Evolutionary conservation across 805 yeast genomes (phyloP).

Genomic region (Yamadazyma endophytica): DNA sequence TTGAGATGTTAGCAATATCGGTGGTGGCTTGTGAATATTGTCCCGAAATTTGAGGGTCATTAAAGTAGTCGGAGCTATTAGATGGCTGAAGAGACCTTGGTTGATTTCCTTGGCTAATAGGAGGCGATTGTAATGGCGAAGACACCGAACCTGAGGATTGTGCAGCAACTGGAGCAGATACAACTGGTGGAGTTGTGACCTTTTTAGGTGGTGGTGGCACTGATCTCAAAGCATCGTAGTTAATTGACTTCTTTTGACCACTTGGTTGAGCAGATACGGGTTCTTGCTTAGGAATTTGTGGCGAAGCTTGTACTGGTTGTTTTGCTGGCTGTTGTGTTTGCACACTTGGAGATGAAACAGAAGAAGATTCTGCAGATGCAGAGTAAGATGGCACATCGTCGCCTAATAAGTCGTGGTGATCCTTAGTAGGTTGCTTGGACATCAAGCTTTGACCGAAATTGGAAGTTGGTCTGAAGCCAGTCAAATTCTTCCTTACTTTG

Average conservation of each 20-base stretch:
- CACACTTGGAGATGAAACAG: background rate
- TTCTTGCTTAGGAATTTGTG: slow-evolving; percentile 4
- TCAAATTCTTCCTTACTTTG: slow-evolving; percentile 26
- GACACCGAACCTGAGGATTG: slow-evolving; percentile 8
- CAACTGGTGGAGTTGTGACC: slow-evolving; percentile 14
- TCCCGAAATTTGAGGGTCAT: slow-evolving; percentile 59
- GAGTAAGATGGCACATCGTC: slow-evolving; percentile 23
- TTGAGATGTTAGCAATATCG: slow-evolving; percentile 81
- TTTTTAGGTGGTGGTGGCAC: slow-evolving; percentile 42
- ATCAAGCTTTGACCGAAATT: slow-evolving; percentile 75
- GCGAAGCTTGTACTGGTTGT: slow-evolving; percentile 8
- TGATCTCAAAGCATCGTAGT: slow-evolving; percentile 49
- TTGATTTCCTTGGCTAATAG: slow-evolving; percentile 3
- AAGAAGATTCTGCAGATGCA: background rate
- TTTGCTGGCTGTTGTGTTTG: background rate
- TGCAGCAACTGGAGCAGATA: slow-evolving; percentile 12
- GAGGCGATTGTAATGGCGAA: slow-evolving; percentile 5
- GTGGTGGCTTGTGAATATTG: slow-evolving; percentile 75
- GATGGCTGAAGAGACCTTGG: slow-evolving; percentile 21
- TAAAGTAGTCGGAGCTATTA: slow-evolving; percentile 58
- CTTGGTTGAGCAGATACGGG: slow-evolving; percentile 20
- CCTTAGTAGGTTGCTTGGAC: slow-evolving; percentile 19
- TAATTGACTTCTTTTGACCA: slow-evolving; percentile 20
- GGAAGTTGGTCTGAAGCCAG: slow-evolving; percentile 75
- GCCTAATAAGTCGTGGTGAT: slow-evolving; percentile 25